Evolutionary conservation across 2,329 filamentous ascomycete genomes (phyloP).

Genomic region (Aspergillus persii): DNA sequence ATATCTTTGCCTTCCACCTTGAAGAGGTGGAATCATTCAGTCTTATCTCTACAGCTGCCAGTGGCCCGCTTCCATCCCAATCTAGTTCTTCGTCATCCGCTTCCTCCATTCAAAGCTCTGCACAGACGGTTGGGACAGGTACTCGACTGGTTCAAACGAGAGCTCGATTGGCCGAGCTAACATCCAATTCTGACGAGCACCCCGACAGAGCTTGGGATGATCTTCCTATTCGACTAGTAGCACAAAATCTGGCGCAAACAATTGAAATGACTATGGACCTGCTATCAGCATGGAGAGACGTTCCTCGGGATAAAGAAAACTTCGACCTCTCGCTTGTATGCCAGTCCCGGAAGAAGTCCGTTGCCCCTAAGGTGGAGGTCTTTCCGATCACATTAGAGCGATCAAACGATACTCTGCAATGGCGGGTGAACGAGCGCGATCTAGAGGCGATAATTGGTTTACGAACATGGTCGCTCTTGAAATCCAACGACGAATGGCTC

Average conservation of each 20-base stretch:
- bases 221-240: conserved; percentile 26
- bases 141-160: conserved; percentile 22
- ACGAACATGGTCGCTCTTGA: conserved; percentile 32
- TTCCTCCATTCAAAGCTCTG: conserved; percentile 3
- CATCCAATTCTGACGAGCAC: conserved; percentile 6
- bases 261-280: conserved; percentile 32
- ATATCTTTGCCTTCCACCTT: conserved; percentile 31
- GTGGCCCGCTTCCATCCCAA: conserved; percentile 4
- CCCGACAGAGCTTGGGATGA: conserved; percentile 23
- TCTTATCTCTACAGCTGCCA: conserved; percentile 7
- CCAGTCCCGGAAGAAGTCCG: not conserved
- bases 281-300: conserved; percentile 23
- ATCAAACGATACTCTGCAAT: conserved; percentile 23
- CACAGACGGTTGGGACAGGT: not conserved
- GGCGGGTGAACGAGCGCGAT: conserved; percentile 24
- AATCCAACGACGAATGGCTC: conserved; percentile 17
- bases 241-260: conserved; percentile 18
- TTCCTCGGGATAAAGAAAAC: conserved; percentile 1
- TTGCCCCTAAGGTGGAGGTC: conserved; percentile 3
- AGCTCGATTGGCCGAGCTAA: conserved; percentile 23
- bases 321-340: conserved; percentile 24
- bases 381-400: conserved; percentile 18
- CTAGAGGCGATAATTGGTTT: conserved; percentile 35
- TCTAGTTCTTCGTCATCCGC: conserved; percentile 9
- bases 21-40: conserved; percentile 23